phyloP scores from a whole-genome alignment of 352 stramenopile genomes.

The Hyaloperonospora brassicae region DNA sequence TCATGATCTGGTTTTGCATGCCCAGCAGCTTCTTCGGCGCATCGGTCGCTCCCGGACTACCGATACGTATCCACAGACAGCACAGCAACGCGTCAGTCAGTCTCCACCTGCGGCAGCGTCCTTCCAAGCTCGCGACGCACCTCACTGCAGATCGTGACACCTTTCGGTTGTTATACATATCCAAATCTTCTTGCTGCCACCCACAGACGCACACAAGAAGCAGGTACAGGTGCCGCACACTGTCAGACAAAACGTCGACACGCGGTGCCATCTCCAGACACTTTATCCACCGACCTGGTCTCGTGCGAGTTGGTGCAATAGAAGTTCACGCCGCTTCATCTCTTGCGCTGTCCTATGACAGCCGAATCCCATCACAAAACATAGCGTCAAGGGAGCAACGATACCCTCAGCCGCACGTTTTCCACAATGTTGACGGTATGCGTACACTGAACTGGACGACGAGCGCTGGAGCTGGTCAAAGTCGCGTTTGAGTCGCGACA shows the following conservation, averaged over 20 bases:
- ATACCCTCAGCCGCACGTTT: neutral
- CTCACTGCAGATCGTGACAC: conserved; percentile 23
- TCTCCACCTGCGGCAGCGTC: neutral
- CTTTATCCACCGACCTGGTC: conserved; percentile 35
- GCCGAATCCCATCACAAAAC: too few species aligned
- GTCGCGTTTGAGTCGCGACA: conserved; percentile 69
- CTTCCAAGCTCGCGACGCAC: conserved; percentile 11
- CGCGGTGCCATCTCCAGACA: conserved; percentile 1
- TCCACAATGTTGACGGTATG: neutral
- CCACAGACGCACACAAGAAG: neutral
- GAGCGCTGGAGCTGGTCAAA: conserved; percentile 71
- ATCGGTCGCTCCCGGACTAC: conserved; percentile 25
- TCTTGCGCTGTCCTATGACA: conserved; percentile 51
- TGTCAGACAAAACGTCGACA: conserved; percentile 1
- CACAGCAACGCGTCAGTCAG: conserved; percentile 3
- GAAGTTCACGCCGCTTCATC: conserved; percentile 53
- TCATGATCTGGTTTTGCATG: conserved; percentile 89
- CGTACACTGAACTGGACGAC: conserved; percentile 45
- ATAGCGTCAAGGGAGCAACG: neutral
- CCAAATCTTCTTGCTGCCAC: conserved; percentile 58
- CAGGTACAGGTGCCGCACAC: neutral
- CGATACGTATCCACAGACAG: conserved; percentile 7
- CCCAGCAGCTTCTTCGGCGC: conserved; percentile 47
- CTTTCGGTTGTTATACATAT: conserved; percentile 65
- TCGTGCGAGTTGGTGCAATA: conserved; percentile 52